A percentile compares a stretch with the other conserved stretches of the same genome.
phyloP scores from a whole-genome alignment of 1,139 yeast species.

The Scheffersomyces lignicola region DNA sequence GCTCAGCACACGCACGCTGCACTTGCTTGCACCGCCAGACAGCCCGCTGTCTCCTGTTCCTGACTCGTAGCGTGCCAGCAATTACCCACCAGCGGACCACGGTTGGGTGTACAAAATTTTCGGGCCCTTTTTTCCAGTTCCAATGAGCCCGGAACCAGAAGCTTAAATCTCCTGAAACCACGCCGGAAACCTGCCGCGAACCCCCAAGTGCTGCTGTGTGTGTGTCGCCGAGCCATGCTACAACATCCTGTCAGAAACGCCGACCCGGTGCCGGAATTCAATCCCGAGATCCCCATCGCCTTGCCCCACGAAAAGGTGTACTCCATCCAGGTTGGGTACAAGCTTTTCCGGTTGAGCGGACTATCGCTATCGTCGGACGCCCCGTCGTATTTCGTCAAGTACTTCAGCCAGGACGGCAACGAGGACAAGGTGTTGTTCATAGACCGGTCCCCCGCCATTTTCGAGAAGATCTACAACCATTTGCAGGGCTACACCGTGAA shows the following conservation, averaged over 20 bases:
- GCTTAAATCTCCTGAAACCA: too few species aligned
- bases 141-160: too few species aligned
- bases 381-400: constrained; percentile 61
- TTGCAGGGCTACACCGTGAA: constrained; percentile 74
- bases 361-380: constrained; percentile 83
- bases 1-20: too few species aligned
- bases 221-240: too few species aligned
- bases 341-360: constrained; percentile 64
- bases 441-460: constrained; percentile 75
- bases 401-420: constrained; percentile 37
- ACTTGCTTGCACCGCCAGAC: too few species aligned
- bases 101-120: too few species aligned
- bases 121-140: too few species aligned
- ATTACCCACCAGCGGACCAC: too few species aligned
- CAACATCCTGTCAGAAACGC: not conserved
- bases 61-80: too few species aligned
- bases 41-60: too few species aligned
- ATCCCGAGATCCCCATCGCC: constrained; percentile 54
- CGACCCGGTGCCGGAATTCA: constrained; percentile 25
- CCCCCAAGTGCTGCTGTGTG: too few species aligned
- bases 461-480: constrained; percentile 66
- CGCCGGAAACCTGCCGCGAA: too few species aligned
- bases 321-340: constrained; percentile 71
- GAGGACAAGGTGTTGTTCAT: constrained; percentile 56
- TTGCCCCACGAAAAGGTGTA: constrained; percentile 68